A percentile compares a stretch with the other conserved stretches of the same genome.
phyloP scores from a whole-genome alignment of 805 yeast species.

The Candida stauntonica region DNA sequence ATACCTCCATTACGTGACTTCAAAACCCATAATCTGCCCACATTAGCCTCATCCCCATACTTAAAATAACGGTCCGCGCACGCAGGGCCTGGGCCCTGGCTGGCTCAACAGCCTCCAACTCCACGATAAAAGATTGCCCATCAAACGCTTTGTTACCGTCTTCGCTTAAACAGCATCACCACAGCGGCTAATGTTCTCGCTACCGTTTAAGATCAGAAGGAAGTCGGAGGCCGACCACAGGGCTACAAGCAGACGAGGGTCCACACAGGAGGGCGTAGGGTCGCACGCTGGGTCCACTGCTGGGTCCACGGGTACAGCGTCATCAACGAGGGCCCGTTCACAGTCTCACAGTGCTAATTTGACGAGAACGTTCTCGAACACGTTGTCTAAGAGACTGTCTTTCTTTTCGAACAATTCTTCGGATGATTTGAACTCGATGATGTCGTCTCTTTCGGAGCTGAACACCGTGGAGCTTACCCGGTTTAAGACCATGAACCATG shows the following conservation, averaged over 20 bases:
- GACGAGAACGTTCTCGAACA: constrained; percentile 8
- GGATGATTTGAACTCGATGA: constrained; percentile 16
- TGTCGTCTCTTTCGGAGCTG: constrained; percentile 2
- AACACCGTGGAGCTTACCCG: constrained; percentile 15
- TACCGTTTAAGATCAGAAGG: constrained; percentile 13
- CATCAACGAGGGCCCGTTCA: constrained; percentile 5
- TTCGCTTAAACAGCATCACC: neutral
- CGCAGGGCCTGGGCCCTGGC: no score
- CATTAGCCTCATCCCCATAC: no score
- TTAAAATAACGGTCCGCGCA: no score
- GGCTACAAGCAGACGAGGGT: constrained; percentile 3
- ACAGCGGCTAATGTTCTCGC: constrained; percentile 8
- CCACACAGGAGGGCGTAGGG: neutral
- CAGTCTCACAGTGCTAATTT: constrained; percentile 6
- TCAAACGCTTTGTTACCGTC: no score
- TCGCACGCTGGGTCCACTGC: neutral
- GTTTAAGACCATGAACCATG: constrained; percentile 20
- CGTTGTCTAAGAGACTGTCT: constrained; percentile 16
- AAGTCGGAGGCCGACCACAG: constrained; percentile 11
- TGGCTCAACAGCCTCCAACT: no score
- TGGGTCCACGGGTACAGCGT: neutral
- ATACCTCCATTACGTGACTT: no score
- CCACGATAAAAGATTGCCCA: neutral
- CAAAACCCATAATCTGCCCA: no score
- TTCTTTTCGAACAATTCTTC: constrained; percentile 17